These are phyloP conservation scores for Cucumis cinereus DNA, from an alignment of 306 rosid species.

Conservation along the genomic window DNA sequence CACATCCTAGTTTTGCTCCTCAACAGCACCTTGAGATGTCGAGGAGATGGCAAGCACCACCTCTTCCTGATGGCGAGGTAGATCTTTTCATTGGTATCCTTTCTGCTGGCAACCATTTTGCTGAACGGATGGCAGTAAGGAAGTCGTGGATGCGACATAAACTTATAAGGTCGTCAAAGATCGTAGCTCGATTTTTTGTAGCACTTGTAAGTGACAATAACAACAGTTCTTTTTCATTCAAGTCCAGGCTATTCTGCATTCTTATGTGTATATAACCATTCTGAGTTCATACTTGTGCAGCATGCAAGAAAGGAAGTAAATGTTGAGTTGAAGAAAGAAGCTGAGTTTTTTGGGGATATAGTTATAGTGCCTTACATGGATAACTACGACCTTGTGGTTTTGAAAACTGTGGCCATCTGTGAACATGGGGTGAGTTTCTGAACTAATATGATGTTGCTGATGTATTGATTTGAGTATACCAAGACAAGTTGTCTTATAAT, in stretches of 20 bases:
- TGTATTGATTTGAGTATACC: background rate
- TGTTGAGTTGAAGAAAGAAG: constrained; percentile 72
- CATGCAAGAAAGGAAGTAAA: constrained; percentile 61
- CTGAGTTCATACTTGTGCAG: constrained; percentile 32
- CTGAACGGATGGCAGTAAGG: constrained; percentile 91
- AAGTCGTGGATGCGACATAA: constrained; percentile 93
- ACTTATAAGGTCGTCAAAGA: constrained; percentile 58
- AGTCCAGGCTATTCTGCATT: background rate
- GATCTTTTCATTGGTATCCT: constrained; percentile 80
- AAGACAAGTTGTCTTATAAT: background rate
- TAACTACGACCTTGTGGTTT: constrained; percentile 85
- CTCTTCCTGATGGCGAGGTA: constrained; percentile 33
- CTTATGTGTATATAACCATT: constrained; percentile 4
- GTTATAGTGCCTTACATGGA: constrained; percentile 95
- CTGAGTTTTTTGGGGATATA: constrained; percentile 82
- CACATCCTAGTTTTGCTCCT: constrained; percentile 79
- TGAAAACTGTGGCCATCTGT: constrained; percentile 94
- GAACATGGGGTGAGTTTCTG: constrained; percentile 76
- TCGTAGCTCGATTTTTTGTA: constrained; percentile 83
- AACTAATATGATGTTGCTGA: background rate
- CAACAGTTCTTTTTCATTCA: background rate
- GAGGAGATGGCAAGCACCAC: constrained; percentile 58
- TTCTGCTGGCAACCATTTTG: constrained; percentile 96
- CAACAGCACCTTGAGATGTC: constrained; percentile 69
- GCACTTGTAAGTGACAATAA: constrained; percentile 54